Base-by-base conservation (phyloP, 2,329 filamentous ascomycete species). In the Diaporthe caulivora region DNA sequence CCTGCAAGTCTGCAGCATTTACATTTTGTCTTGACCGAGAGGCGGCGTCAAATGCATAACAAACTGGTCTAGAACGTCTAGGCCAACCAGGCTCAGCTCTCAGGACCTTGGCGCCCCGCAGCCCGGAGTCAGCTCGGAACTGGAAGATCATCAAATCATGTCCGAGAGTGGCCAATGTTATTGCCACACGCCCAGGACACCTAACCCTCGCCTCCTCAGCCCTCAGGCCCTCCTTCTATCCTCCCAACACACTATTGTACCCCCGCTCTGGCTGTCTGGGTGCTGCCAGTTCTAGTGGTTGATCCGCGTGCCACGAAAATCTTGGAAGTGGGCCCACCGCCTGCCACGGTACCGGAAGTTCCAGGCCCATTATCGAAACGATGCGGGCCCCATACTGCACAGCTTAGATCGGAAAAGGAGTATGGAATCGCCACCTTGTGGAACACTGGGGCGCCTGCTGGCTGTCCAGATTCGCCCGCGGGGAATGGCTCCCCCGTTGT, bases 291-390 rank as follows among this genome's bases (percentile, higher is more conserved):
- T 21, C 40, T 24, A 44, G 24, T 62, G 40, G 40, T 26, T 21
- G 37, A 40, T 13, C 3, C 21, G 47, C 21, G 62, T 67, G 62
- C 47, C 62, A 53, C 62, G 62, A 67, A 67, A 67, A 67, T 67
- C n/a, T 53, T 67, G 62, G 62, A 67, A 67, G 62, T 53, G 62
- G 62, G 47, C 47, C 62, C 44, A 26, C 21, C 29, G 21, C 13
- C 58, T 29, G 57, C 57, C 24, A 57, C 54, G 58, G 37, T 31
- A 67, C 47, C 15, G 31, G 31, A 11, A 40, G 62, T 67, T 67
- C 62, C 53, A 67, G 62, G 47, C 62, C 62, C 62, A 13, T 24
- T 10, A 10, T 40, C 44, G 62, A 67, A 37, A 51, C 29, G 47
- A 26, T 40, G 47, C 47, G n/a, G 62, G 47, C 47, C 44, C 47